Base-by-base conservation (phyloP, 2,329 filamentous ascomycete species). In the Sporothrix sp. region DNA sequence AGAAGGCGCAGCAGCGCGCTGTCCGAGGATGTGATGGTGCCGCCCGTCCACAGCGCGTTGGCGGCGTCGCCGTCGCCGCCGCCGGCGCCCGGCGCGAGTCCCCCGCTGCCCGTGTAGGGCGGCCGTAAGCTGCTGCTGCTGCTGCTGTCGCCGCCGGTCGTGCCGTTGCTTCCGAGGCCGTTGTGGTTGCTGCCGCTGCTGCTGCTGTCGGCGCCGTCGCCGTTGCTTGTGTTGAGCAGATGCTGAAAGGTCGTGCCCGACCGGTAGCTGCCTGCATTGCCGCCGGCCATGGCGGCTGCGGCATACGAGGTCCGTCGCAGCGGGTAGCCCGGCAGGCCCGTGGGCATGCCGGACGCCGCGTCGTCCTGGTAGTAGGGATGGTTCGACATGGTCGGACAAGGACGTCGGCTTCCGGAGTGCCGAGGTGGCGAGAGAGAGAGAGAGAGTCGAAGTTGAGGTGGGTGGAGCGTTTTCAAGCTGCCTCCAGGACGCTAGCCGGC, bases 231-330 rank as follows among this genome's bases (percentile, higher is more conserved):
- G 52, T 69, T 59, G 52, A 62, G 51, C 30, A 83, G 69, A 58
- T 81, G 75, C 3, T 76, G 74, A 60, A 76, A 76, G 54, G 69
- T 71, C 54, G 65, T 61, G 42, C 62, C 62, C 38, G 65, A 63
- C 37, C 64, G 62, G 54, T 65, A 60, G 54, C 66, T 59, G 62
- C 61, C 62, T n/a, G n/a, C n/a, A n/a, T n/a, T n/a, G 54, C 67
- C 65, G 46, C 30, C 42, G 2, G 39, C 20, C n/a, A 67, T 66
- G 39, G 66, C 66, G 37, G 67, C 62, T n/a, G 69, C 68, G 3
- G 68, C 67, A 59, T 71, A 70, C n/a, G 70, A 68, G 40, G 63
- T 61, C 37, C 66, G 64, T 40, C 66, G 65, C 28, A 65, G 63
- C 28, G 63, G 52, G 42, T 64, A 65, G 39, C 57, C 57, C 14